Base-by-base conservation (phyloP, 345 rosid genomes). In the Hibiscus mutabilis region DNA sequence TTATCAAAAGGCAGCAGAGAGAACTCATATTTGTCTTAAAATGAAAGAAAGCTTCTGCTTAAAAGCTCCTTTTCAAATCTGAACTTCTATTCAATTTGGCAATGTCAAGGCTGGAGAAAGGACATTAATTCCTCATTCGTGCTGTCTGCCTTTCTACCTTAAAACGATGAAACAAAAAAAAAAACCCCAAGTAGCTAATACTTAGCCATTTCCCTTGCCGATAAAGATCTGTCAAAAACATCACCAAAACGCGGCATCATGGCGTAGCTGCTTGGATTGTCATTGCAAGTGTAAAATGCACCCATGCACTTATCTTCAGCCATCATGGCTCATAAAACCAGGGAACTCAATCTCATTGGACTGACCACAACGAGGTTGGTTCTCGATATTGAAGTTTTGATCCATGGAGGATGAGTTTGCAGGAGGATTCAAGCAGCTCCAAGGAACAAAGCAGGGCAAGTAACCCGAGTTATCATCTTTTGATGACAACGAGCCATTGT, bases 371-470 rank as follows among this genome's bases (percentile, higher is more conserved):
- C 60, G 73, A 62, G 78, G 55, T n/a, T 63, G 57, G 27, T 68
- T 62, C 40, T 5, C 8, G 7, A 33, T 35, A 35, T 35, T 35
- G 42, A 35, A 35, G 42, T 35, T 35, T 35, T 10, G 13, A 42
- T 73, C 73, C 21, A 46, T 35, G 71, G 44, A 75, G n/a, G 31
- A 49, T 68, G 46, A 10, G 46, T 69, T 40, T 46, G 88, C 72
- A 65, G 95, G 85, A 49, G 96, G 98, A 72, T 87, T 89, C 69
- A 94, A 79, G 84, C 98, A 91, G 80, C 77, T 88, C 60, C 86
- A 88, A 31, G 98, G 98, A 60, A 94, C 98, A 79, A 94, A 86
- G 86, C 96, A 91, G 74, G 87, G 87, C 84, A 94, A 79, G 84
- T 94, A 94, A 53, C 97, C 98, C 0, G 97, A 94, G 82, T 91